Evolutionary conservation across 352 stramenopile species (phyloP).

Genomic region (Pythium rishiriense): DNA sequence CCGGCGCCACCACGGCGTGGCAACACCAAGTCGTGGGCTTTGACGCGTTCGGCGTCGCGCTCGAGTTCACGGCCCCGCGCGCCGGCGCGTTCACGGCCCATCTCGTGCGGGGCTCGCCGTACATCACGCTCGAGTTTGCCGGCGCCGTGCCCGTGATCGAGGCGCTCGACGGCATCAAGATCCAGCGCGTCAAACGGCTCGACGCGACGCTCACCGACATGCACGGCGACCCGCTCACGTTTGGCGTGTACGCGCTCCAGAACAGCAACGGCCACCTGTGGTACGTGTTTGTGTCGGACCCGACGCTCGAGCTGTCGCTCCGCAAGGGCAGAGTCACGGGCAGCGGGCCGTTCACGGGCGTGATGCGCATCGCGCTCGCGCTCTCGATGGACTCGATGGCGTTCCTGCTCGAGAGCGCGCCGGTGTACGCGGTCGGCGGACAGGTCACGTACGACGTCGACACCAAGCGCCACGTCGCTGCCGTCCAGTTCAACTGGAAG

Average conservation of each 20-base stretch:
- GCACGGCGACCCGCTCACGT: slow-evolving; percentile 37
- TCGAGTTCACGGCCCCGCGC: slow-evolving; percentile 51
- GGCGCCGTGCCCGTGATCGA: slow-evolving; percentile 55
- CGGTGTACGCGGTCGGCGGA: slow-evolving; percentile 58
- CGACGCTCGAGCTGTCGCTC: slow-evolving; percentile 37
- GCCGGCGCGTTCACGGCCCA: slow-evolving; percentile 48
- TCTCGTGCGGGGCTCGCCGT: slow-evolving; percentile 80
- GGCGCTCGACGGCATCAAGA: slow-evolving; percentile 46
- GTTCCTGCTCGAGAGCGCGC: slow-evolving; percentile 55
- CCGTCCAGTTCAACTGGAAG: slow-evolving; percentile 66
- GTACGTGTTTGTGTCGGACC: slow-evolving; percentile 66
- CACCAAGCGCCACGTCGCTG: slow-evolving; percentile 24
- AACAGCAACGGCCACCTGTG: slow-evolving; percentile 68
- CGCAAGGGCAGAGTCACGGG: slow-evolving; percentile 37
- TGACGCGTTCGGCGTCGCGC: slow-evolving; percentile 64
- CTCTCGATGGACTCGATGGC: slow-evolving; percentile 40
- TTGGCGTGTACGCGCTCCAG: slow-evolving; percentile 50
- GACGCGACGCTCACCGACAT: slow-evolving; percentile 41
- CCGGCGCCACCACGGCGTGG: neutral
- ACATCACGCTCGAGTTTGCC: slow-evolving; percentile 71
- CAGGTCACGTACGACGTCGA: slow-evolving; percentile 51
- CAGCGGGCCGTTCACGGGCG: slow-evolving; percentile 44
- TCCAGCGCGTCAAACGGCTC: slow-evolving; percentile 52
- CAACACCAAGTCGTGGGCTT: slow-evolving; percentile 66
- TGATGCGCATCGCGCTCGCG: slow-evolving; percentile 54